Conservation (phyloP, 2,329 filamentous ascomycete species). For the Verticillium isaacii region DNA sequence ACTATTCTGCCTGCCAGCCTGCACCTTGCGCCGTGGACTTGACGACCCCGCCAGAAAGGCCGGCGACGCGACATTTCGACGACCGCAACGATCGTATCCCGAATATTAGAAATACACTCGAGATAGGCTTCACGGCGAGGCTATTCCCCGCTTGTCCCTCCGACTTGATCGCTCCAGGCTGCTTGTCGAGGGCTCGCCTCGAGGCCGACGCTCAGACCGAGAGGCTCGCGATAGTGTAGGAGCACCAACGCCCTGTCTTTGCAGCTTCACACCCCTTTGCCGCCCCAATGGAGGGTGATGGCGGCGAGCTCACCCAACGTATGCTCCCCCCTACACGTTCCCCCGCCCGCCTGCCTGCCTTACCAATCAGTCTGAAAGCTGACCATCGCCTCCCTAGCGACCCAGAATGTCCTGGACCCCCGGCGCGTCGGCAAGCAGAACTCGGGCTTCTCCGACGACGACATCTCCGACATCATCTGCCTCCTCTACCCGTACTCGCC, state of each 20-base stretch:
- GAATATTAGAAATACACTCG: not conserved
- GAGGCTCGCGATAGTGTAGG: not conserved
- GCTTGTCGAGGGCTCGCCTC: not conserved
- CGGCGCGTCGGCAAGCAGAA: conserved; percentile 74
- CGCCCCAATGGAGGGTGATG: conserved; percentile 36
- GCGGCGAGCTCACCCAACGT: conserved; percentile 35
- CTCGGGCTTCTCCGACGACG: conserved; percentile 76
- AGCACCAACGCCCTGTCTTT: not conserved
- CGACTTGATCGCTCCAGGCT: not conserved
- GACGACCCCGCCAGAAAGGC: not conserved
- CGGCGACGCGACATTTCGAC: not conserved
- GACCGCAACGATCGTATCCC: not conserved
- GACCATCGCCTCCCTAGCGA: conserved; percentile 43
- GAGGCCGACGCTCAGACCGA: not conserved
- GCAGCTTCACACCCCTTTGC: not conserved
- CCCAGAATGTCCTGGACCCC: conserved; percentile 77
- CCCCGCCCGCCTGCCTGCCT: not conserved
- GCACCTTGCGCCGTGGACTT: not conserved
- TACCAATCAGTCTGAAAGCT: conserved; percentile 4
- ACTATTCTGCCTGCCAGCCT: not conserved
- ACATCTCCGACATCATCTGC: conserved; percentile 84
- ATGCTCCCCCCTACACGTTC: conserved; percentile 3
- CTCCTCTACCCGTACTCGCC: conserved; percentile 76
- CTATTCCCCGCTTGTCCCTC: not conserved
- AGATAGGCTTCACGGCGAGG: not conserved